These are phyloP conservation scores for Grifola frondosa DNA, from an alignment of 1,284 basidiomycete species.

Conservation along the genomic window DNA sequence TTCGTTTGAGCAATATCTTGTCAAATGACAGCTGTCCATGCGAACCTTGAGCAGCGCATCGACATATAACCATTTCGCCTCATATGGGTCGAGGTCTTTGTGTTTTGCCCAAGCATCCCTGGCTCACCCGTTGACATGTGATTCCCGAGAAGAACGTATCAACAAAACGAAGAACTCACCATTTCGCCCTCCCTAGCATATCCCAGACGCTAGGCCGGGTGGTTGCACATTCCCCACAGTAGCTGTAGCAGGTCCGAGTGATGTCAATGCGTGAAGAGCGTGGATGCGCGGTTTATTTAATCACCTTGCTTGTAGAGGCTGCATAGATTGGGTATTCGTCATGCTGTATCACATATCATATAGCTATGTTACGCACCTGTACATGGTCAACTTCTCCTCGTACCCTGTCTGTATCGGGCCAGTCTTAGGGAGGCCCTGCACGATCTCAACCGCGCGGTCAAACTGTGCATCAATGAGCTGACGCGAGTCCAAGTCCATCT, in stretches of 20 bases:
- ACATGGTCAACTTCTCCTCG: slow-evolving; percentile 94
- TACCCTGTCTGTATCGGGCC: slow-evolving; percentile 97
- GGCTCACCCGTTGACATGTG: slow-evolving; percentile 25
- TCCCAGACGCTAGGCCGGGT: slow-evolving; percentile 88
- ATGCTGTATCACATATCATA: too few species aligned
- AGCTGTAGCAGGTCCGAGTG: slow-evolving; percentile 46
- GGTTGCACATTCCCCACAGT: slow-evolving; percentile 85
- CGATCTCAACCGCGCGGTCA: slow-evolving; percentile 91
- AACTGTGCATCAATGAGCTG: slow-evolving; percentile 81
- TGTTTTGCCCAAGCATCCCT: slow-evolving; percentile 97
- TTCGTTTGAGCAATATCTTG: neutral
- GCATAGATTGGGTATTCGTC: too few species aligned
- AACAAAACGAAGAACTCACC: slow-evolving; percentile 47
- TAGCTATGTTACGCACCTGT: slow-evolving; percentile 78
- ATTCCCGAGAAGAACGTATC: slow-evolving; percentile 14
- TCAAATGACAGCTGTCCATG: neutral
- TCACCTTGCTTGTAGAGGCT: slow-evolving; percentile 92
- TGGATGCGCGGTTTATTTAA: too few species aligned
- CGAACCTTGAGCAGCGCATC: slow-evolving; percentile 82
- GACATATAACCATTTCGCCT: slow-evolving; percentile 91
- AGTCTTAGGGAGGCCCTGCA: slow-evolving; percentile 88
- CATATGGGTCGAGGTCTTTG: slow-evolving; percentile 72
- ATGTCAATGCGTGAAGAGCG: slow-evolving; percentile 7
- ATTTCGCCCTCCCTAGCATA: slow-evolving; percentile 93
- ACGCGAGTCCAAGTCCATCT: slow-evolving; percentile 51